Evolutionary conservation across 2,329 filamentous ascomycete species (phyloP).

Genomic region (Hymenoscyphus repandus): DNA sequence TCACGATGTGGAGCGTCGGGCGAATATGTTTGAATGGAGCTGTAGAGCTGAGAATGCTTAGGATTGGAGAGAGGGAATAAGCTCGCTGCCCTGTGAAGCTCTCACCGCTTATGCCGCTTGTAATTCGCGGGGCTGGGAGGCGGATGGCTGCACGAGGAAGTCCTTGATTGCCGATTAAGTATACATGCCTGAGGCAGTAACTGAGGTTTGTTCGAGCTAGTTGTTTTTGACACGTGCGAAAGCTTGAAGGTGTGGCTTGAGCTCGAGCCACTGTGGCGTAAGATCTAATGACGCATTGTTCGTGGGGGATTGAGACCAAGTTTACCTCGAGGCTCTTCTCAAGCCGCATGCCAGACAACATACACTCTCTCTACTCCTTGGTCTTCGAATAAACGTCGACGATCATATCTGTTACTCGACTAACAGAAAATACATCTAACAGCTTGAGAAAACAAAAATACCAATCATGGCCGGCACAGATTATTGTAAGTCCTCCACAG

Average conservation of each 20-base stretch:
- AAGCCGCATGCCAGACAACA: no score
- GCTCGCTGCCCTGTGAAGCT: no score
- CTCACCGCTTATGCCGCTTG: constrained; percentile 3
- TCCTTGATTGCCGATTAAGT: no score
- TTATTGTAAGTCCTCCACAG: constrained; percentile 35
- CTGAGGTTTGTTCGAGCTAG: no score
- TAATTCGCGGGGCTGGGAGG: constrained; percentile 13
- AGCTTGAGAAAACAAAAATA: not conserved
- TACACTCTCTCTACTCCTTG: no score
- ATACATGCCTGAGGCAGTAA: no score
- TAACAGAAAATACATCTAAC: not conserved
- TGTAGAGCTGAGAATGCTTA: not conserved
- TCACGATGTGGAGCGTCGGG: constrained; percentile 3
- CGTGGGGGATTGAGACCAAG: not conserved
- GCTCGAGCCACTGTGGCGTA: not conserved
- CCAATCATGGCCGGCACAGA: constrained; percentile 22
- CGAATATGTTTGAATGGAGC: constrained; percentile 1
- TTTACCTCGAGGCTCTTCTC: no score
- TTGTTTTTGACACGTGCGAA: no score
- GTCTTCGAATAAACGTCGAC: no score
- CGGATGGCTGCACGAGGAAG: no score
- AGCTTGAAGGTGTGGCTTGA: not conserved
- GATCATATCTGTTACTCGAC: no score
- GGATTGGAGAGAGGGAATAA: constrained; percentile 1
- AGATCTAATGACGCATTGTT: not conserved